These are phyloP conservation scores for Lactarius sanguifluus DNA, from an alignment of 768 basidiomycete genomes.

Conservation along the genomic window DNA sequence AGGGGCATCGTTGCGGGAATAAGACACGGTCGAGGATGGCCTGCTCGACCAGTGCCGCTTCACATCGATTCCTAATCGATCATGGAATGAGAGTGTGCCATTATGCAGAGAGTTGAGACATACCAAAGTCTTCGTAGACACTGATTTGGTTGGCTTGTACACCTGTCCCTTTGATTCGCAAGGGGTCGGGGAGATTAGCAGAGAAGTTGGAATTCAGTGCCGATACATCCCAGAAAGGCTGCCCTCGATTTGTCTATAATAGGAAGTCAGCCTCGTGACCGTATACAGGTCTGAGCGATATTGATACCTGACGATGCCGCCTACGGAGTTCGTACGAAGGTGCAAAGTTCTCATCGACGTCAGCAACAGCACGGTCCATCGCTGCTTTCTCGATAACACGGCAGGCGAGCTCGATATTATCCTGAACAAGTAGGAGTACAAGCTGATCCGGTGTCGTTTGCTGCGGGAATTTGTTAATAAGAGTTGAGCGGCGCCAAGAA, in stretches of 20 bases:
- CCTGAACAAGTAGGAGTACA: slow-evolving; percentile 74
- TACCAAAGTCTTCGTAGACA: slow-evolving; percentile 96
- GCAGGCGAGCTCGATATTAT: slow-evolving; percentile 93
- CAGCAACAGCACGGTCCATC: slow-evolving; percentile 91
- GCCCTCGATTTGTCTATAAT: slow-evolving; percentile 57
- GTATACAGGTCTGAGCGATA: not conserved
- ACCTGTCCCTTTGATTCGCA: slow-evolving; percentile 82
- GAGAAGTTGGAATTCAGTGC: slow-evolving; percentile 71
- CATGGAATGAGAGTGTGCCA: slow-evolving; percentile 1
- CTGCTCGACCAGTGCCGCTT: slow-evolving; percentile 60
- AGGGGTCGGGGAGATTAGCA: slow-evolving; percentile 76
- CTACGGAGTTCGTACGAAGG: slow-evolving; percentile 80
- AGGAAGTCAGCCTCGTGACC: not conserved
- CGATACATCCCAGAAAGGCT: slow-evolving; percentile 87
- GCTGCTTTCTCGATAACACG: slow-evolving; percentile 95
- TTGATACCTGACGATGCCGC: slow-evolving; percentile 78
- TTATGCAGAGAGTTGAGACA: not conserved
- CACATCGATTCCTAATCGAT: slow-evolving; percentile 48
- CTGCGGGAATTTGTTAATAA: slow-evolving; percentile 32
- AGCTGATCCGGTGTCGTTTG: slow-evolving; percentile 82
- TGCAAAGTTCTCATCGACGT: slow-evolving; percentile 88
- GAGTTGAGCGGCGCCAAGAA: slow-evolving; percentile 10
- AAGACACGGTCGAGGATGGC: slow-evolving; percentile 70
- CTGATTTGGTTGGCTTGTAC: slow-evolving; percentile 77
- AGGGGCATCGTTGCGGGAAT: slow-evolving; percentile 48